These are phyloP conservation scores for Lanmaoa pseudosensibilis DNA, from an alignment of 768 basidiomycete genomes.

Conservation along the genomic window DNA sequence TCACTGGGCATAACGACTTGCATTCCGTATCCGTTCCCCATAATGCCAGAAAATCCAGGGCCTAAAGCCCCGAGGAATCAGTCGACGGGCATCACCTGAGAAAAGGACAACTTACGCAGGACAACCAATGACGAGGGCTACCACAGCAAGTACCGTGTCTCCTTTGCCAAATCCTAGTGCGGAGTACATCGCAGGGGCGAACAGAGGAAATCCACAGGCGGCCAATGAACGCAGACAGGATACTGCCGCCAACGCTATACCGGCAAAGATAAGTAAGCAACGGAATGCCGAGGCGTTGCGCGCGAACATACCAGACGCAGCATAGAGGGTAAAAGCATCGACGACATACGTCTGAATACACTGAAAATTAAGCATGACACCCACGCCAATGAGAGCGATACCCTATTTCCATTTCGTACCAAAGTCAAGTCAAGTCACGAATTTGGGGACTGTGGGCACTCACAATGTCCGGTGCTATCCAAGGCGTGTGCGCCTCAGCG, in stretches of 20 bases:
- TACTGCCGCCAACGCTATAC: constrained; percentile 61
- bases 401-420: constrained; percentile 41
- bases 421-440: not conserved
- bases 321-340: constrained; percentile 63
- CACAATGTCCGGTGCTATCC: constrained; percentile 73
- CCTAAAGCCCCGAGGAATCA: constrained; percentile 39
- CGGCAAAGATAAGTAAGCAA: not conserved
- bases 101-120: constrained; percentile 39
- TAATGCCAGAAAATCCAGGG: constrained; percentile 46
- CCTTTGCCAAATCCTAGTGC: constrained; percentile 70
- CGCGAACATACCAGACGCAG: constrained; percentile 56
- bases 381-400: constrained; percentile 54
- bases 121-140: constrained; percentile 59
- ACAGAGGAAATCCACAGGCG: constrained; percentile 79
- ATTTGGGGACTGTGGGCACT: constrained; percentile 12
- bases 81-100: constrained; percentile 2
- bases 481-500: constrained; percentile 54
- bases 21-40: constrained; percentile 49
- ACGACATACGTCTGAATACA: constrained; percentile 67
- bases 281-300: not conserved
- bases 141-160: constrained; percentile 59
- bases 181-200: constrained; percentile 67
- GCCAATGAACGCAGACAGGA: constrained; percentile 61
- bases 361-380: constrained; percentile 60
- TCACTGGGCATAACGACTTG: constrained; percentile 42